A percentile compares a stretch with the other conserved stretches of the same genome.
phyloP scores from a whole-genome alignment of 768 basidiomycete genomes.

The Psilocybe tampanensis region DNA sequence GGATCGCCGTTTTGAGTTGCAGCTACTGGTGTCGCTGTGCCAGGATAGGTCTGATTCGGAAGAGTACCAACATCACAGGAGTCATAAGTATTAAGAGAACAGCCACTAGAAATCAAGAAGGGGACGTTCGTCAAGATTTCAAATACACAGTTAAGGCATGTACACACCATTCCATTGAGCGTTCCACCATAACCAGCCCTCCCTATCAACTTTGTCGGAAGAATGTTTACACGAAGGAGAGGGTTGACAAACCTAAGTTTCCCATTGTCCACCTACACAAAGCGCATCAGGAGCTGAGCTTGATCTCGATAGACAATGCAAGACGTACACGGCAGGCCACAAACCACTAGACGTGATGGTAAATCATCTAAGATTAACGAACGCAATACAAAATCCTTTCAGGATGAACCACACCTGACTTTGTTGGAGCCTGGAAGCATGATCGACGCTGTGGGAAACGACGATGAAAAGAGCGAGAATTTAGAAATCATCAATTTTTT shows the following conservation, averaged over 20 bases:
- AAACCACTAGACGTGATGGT: constrained; percentile 32
- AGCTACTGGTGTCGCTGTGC: constrained; percentile 46
- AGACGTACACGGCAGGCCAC: constrained; percentile 43
- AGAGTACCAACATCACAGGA: constrained; percentile 82
- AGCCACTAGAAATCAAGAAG: constrained; percentile 50
- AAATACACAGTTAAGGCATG: neutral
- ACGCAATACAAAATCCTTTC: neutral
- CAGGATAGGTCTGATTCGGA: constrained; percentile 75
- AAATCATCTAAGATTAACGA: neutral
- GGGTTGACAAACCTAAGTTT: constrained; percentile 51
- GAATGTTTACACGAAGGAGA: neutral
- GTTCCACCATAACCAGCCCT: constrained; percentile 75
- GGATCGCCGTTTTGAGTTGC: constrained; percentile 46
- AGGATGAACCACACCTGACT: constrained; percentile 24
- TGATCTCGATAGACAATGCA: neutral
- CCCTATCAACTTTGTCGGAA: constrained; percentile 33
- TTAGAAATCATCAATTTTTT: no score
- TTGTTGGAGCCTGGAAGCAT: constrained; percentile 34
- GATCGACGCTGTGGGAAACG: constrained; percentile 26
- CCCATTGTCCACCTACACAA: constrained; percentile 43
- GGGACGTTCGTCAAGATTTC: neutral
- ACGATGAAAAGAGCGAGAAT: neutral
- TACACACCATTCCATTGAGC: constrained; percentile 62
- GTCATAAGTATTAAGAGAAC: constrained; percentile 69
- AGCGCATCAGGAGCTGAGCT: neutral